These are phyloP conservation scores for Linnemannia exigua DNA, from an alignment of 192 early-diverging fungal genomes.

Conservation along the genomic window DNA sequence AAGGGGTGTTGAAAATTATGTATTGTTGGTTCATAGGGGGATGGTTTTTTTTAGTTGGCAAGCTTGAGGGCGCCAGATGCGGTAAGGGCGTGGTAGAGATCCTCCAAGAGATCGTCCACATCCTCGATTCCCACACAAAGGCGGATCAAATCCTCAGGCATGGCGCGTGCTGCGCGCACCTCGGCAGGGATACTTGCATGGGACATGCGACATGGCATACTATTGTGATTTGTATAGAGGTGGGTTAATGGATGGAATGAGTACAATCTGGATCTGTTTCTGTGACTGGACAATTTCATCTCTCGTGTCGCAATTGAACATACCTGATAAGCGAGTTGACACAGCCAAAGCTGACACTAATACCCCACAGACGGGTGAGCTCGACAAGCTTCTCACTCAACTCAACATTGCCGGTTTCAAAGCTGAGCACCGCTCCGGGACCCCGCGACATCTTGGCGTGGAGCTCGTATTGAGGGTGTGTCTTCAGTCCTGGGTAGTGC, in stretches of 20 bases:
- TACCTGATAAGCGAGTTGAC: constrained; percentile 97
- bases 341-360: constrained; percentile 98
- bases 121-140: constrained; percentile 98
- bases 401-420: constrained; percentile 90
- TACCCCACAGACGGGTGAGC: constrained; percentile 86
- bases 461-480: constrained; percentile 88
- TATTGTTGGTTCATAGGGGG: neutral
- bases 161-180: constrained; percentile 85
- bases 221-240: constrained; percentile 31
- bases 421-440: constrained; percentile 95
- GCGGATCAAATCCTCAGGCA: constrained; percentile 98
- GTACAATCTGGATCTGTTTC: neutral
- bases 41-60: constrained; percentile 31
- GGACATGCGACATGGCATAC: constrained; percentile 98
- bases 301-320: neutral
- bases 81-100: constrained; percentile 82
- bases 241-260: neutral
- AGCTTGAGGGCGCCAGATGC: constrained; percentile 68
- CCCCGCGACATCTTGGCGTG: constrained; percentile 85
- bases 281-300: constrained; percentile 1
- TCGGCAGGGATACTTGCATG: constrained; percentile 96
- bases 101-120: constrained; percentile 89
- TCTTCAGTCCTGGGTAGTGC: constrained; percentile 87
- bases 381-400: constrained; percentile 88
- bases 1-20: neutral